These are phyloP conservation scores for Xylariaceae sp. DNA, from an alignment of 2,329 filamentous ascomycete genomes.

Conservation along the genomic window DNA sequence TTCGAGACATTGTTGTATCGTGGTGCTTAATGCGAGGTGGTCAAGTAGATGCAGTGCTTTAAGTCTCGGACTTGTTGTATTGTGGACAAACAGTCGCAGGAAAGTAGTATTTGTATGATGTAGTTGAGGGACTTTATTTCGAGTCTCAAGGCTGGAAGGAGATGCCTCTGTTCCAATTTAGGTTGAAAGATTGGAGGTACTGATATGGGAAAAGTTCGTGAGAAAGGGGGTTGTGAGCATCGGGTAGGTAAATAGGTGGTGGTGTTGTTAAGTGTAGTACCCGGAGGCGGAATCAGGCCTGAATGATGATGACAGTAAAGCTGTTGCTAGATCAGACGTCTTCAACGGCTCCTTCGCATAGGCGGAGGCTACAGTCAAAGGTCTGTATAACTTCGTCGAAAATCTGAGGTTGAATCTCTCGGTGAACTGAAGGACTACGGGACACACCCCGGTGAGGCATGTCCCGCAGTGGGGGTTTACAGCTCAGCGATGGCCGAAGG, in stretches of 20 bases:
- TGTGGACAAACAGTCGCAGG: no score
- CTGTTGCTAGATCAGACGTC: conserved; percentile 33
- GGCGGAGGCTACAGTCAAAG: conserved; percentile 44
- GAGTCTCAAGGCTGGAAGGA: no score
- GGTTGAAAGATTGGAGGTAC: no score
- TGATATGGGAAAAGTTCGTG: no score
- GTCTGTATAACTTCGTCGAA: conserved; percentile 59
- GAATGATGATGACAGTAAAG: conserved; percentile 23
- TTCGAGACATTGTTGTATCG: conserved; percentile 44
- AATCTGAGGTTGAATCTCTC: conserved; percentile 59
- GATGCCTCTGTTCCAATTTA: no score
- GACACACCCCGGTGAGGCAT: conserved; percentile 53
- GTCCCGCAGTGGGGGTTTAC: conserved; percentile 84
- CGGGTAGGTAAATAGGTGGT: no score
- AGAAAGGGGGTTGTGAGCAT: no score
- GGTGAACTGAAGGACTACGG: conserved; percentile 84
- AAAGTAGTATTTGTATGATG: no score
- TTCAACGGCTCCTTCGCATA: conserved; percentile 18
- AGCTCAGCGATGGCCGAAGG: conserved; percentile 81
- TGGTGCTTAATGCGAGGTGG: conserved; percentile 17
- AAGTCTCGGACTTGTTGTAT: conserved; percentile 17
- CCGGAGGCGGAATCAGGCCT: conserved; percentile 18
- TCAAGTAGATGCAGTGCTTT: conserved; percentile 22
- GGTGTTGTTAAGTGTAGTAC: conserved; percentile 10
- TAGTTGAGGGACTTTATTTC: no score